Percentiles rank a stretch among this genome's conserved stretches.
These are phyloP conservation scores for Periconia macrospinosa DNA, from an alignment of 2,329 filamentous ascomycete species.

Conservation along the genomic window DNA sequence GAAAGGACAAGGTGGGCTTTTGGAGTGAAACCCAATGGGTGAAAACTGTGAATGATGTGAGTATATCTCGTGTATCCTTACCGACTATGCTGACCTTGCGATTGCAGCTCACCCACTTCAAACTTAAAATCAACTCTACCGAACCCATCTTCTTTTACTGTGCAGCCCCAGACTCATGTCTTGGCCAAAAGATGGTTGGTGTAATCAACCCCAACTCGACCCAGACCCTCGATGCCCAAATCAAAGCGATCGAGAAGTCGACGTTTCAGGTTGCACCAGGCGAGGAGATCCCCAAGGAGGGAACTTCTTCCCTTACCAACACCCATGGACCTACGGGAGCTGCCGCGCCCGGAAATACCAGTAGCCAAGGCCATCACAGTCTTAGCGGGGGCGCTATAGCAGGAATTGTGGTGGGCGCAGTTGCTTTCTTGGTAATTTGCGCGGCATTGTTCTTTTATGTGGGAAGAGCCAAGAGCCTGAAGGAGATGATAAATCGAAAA, in stretches of 20 bases:
- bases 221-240: slow-evolving; percentile 32
- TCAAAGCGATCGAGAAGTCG: slow-evolving; percentile 22
- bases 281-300: slow-evolving; percentile 44
- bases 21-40: slow-evolving; percentile 33
- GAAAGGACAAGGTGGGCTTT: slow-evolving; percentile 32
- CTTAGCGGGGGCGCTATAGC: slow-evolving; percentile 47
- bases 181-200: slow-evolving; percentile 70
- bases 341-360: slow-evolving; percentile 5
- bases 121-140: slow-evolving; percentile 38
- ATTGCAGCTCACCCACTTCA: slow-evolving; percentile 29
- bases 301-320: slow-evolving; percentile 13
- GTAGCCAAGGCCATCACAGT: slow-evolving; percentile 2
- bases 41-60: slow-evolving; percentile 27
- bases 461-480: slow-evolving; percentile 47
- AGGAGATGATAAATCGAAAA: slow-evolving; percentile 25
- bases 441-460: slow-evolving; percentile 68
- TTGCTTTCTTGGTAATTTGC: slow-evolving; percentile 62
- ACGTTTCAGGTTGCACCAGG: slow-evolving; percentile 42
- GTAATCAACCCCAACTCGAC: slow-evolving; percentile 65
- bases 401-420: slow-evolving; percentile 64
- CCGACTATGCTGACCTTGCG: not conserved
- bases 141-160: slow-evolving; percentile 45
- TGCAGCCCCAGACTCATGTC: slow-evolving; percentile 66
- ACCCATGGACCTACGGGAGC: slow-evolving; percentile 12
- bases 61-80: not conserved